These are phyloP conservation scores for Drechslerella dactyloides DNA, from an alignment of 2,329 filamentous ascomycete genomes.

Conservation along the genomic window DNA sequence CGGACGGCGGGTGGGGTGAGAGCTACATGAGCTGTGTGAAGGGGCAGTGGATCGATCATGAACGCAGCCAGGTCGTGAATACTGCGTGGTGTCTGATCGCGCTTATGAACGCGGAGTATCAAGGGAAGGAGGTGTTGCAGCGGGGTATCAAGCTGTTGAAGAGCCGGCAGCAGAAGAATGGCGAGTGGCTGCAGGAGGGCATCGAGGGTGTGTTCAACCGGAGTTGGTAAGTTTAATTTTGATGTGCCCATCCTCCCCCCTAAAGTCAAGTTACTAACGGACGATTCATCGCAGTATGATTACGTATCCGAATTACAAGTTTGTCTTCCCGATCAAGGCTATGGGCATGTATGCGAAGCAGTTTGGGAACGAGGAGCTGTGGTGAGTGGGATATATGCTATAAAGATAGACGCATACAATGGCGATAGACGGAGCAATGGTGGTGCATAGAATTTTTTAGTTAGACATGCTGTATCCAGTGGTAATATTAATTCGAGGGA, in stretches of 20 bases:
- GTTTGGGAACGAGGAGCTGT: conserved; percentile 66
- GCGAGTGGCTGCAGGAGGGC: conserved; percentile 92
- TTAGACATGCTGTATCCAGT: too few species aligned
- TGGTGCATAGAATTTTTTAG: neutral
- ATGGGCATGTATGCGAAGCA: conserved; percentile 82
- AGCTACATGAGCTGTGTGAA: conserved; percentile 72
- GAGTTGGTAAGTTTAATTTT: conserved; percentile 71
- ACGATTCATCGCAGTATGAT: conserved; percentile 75
- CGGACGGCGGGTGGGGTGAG: conserved; percentile 95
- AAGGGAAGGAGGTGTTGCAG: conserved; percentile 73
- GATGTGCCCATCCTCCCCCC: conserved; percentile 2
- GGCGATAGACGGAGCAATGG: too few species aligned
- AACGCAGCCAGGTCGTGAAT: conserved; percentile 76
- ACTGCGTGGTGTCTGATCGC: conserved; percentile 89
- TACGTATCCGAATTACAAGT: conserved; percentile 98
- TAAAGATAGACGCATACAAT: neutral
- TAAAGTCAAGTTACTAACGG: conserved; percentile 49
- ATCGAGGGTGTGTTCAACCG: conserved; percentile 99
- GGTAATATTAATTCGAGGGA: too few species aligned
- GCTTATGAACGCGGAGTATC: conserved; percentile 81
- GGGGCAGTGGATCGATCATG: conserved; percentile 54
- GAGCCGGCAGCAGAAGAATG: conserved; percentile 81
- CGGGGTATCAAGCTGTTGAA: conserved; percentile 81
- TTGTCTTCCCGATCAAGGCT: conserved; percentile 91
- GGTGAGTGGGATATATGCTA: conserved; percentile 13